Evolutionary conservation across 495 filamentous ascomycete species (phyloP), one percentile per base, ranked within the genome.

Genomic region (Durotheca rogersii): DNA sequence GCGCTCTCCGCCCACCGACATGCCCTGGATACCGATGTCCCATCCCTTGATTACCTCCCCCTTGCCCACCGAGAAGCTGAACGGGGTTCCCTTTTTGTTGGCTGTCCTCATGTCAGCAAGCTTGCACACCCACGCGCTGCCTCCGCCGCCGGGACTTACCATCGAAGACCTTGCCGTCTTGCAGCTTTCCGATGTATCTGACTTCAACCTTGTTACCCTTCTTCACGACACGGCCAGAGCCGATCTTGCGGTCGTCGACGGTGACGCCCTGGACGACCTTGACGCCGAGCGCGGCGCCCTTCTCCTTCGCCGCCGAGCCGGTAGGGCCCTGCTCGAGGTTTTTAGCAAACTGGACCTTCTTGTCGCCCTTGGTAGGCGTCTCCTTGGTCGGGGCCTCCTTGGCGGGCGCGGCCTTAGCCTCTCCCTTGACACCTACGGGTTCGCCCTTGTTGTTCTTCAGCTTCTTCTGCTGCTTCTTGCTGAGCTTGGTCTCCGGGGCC

Each of bases 301-400:
- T 66, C 47, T 66, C 64, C 17, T 68, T 63, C 30, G 60, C 61
- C 11, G 72, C 67, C 32, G 85, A 84, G 49, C 82, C 81, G 32
- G 90, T 90, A 30, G 93, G 93, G 36, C 92, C 93, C 67, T 95
- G 90, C 76, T 97, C 94, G 23, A 98, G 87, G 67, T 96, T 88
- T 79, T 96, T 94, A 56, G 93, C 93, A 67, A 99, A 99, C 72
- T 95, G 89, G 20, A 99, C 93, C 77, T 96, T 96, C 83, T 97
- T 98, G 67, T 89, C 87, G 23, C 69, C 70, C 74, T 87, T 86
- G 53, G 73, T 60, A 50, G 74, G 41, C 36, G 64, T 56, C 34
- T 74, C 69, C 53, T 82, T 80, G 32, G 73, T 58, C 6, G 68
- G 56, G 38, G 64, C 53, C 34, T 74, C 69, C 53, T 82, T 80